These are phyloP conservation scores for Rubus parviflorus DNA, from an alignment of 306 rosid genomes.

Conservation along the genomic window DNA sequence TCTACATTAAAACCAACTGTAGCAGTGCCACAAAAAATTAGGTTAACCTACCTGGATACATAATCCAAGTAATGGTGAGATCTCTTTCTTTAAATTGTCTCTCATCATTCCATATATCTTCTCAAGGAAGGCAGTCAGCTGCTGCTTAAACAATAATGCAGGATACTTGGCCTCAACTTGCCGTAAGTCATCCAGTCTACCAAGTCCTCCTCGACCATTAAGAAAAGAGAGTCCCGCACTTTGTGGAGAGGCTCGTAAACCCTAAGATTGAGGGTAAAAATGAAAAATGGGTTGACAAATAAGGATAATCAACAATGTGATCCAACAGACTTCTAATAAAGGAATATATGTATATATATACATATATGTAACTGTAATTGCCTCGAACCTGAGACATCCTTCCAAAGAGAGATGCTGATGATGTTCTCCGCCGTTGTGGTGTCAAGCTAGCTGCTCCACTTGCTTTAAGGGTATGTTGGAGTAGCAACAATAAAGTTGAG, in stretches of 20 bases:
- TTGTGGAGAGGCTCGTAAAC: slow-evolving; percentile 91
- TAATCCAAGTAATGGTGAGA: slow-evolving; percentile 92
- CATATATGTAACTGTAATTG: not conserved
- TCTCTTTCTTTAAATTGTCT: slow-evolving; percentile 96
- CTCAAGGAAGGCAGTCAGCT: slow-evolving; percentile 98
- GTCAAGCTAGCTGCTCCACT: slow-evolving; percentile 99
- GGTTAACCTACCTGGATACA: slow-evolving; percentile 80
- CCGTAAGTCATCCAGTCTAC: slow-evolving; percentile 87
- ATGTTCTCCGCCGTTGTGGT: slow-evolving; percentile 92
- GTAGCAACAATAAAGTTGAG: slow-evolving; percentile 88
- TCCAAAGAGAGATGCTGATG: slow-evolving; percentile 93
- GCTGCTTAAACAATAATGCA: slow-evolving; percentile 95
- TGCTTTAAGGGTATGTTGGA: slow-evolving; percentile 99
- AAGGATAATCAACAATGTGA: slow-evolving; percentile 23
- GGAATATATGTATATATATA: slow-evolving; percentile 3
- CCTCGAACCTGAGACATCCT: slow-evolving; percentile 95
- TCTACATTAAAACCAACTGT: not conserved
- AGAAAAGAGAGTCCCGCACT: slow-evolving; percentile 88
- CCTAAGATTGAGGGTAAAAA: slow-evolving; percentile 49
- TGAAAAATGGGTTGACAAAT: slow-evolving; percentile 16
- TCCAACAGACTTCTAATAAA: slow-evolving; percentile 6
- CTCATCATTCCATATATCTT: slow-evolving; percentile 98
- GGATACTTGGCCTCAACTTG: slow-evolving; percentile 99
- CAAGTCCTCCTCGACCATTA: slow-evolving; percentile 86
- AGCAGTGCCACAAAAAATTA: not conserved